Base-by-base conservation (phyloP, 179 eudicot genomes). In the Corrigiola litoralis region DNA sequence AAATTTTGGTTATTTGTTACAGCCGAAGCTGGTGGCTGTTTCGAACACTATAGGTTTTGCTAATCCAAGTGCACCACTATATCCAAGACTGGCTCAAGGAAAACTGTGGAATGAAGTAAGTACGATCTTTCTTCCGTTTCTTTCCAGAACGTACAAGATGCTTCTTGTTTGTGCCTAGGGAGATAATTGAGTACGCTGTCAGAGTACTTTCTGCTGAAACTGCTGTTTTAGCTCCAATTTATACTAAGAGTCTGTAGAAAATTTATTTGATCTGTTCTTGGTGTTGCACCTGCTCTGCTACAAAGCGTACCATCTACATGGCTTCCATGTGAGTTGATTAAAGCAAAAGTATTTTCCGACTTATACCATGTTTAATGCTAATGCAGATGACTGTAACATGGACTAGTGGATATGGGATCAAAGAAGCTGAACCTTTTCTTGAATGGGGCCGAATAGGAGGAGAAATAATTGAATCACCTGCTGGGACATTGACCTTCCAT, bases 311-410 rank as follows among this genome's bases (percentile, higher is more conserved):
- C n/a, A n/a, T n/a, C n/a, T n/a, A n/a, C n/a, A n/a, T n/a, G n/a
- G n/a, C n/a, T n/a, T n/a, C n/a, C n/a, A n/a, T n/a, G n/a, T n/a
- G n/a, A n/a, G n/a, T 29, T 3, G 28, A 51, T 51, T 7, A 34
- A 29, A 2, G 8, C 57, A 27, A 16, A n/a, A 13, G 7, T 13
- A 12, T 3, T 38, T 38, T 6, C 0, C 44, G 44, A 38, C 44
- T 38, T 38, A 12, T n/a, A 38, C 10, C 44, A 9, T 62, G 16
- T 41, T 31, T 62, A 6, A 20, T 13, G 9, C 54, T 5, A 34
- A 6, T 36, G 17, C 63, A 87, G 97, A 90, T 90, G 92, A 81
- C 95, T 28, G 87, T 90, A 13, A 90, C 95, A 23, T 90, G 97
- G 95, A 90, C 97, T 38, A 90, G 97, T 57, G 97, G 97, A 52